phyloP scores from a whole-genome alignment of 768 basidiomycete genomes.

The Mycena vulgaris region DNA sequence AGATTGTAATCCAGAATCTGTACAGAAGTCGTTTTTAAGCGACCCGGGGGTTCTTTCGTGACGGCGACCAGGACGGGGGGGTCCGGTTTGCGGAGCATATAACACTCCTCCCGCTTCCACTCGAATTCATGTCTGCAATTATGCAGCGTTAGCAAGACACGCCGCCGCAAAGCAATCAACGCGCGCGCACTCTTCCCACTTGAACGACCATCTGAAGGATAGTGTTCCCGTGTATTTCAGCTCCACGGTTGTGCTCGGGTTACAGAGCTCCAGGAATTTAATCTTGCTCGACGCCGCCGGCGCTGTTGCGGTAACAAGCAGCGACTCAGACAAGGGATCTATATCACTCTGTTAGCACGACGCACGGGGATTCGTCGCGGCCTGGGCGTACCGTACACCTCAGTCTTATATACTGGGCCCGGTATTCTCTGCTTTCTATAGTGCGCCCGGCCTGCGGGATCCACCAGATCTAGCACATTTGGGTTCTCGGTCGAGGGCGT shows the following conservation, averaged over 20 bases:
- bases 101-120: slow-evolving; percentile 82
- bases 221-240: slow-evolving; percentile 82
- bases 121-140: slow-evolving; percentile 81
- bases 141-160: not conserved
- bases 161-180: not conserved
- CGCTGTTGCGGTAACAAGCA: slow-evolving; percentile 79
- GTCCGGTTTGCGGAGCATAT: slow-evolving; percentile 77
- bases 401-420: slow-evolving; percentile 71
- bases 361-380: not conserved
- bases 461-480: slow-evolving; percentile 78
- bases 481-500: slow-evolving; percentile 72
- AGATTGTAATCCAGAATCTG: slow-evolving; percentile 92
- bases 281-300: slow-evolving; percentile 77
- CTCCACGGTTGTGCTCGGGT: slow-evolving; percentile 79
- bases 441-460: slow-evolving; percentile 73
- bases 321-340: slow-evolving; percentile 69
- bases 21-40: slow-evolving; percentile 73
- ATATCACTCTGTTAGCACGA: no score
- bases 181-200: slow-evolving; percentile 83
- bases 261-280: slow-evolving; percentile 83
- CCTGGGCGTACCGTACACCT: slow-evolving; percentile 70
- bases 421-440: slow-evolving; percentile 77
- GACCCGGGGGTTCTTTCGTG: slow-evolving; percentile 81
- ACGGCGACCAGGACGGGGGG: slow-evolving; percentile 89
- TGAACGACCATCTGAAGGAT: slow-evolving; percentile 83